phyloP scores from a whole-genome alignment of 805 yeast species.

The Allodekkera sacchari region DNA sequence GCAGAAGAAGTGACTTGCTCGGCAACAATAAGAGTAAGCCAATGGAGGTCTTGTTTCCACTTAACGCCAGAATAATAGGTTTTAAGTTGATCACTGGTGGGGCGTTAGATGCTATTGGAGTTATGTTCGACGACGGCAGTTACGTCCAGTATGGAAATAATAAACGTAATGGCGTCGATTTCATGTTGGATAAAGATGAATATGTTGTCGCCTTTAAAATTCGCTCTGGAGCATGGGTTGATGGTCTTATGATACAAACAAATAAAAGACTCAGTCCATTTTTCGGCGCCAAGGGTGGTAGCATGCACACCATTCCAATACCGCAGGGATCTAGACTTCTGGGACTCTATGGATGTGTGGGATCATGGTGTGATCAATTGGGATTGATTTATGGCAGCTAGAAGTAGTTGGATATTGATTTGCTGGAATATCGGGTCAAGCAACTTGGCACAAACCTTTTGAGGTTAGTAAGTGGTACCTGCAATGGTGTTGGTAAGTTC shows the following conservation, averaged over 20 bases:
- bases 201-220: slow-evolving; percentile 48
- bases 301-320: slow-evolving; percentile 45
- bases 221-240: slow-evolving; percentile 83
- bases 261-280: slow-evolving; percentile 45
- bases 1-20: slow-evolving; percentile 14
- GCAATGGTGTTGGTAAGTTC: slow-evolving; percentile 18
- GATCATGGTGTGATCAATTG: slow-evolving; percentile 65
- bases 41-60: slow-evolving; percentile 9
- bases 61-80: slow-evolving; percentile 26
- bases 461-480: slow-evolving; percentile 16
- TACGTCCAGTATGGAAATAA: slow-evolving; percentile 41
- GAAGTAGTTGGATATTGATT: not conserved
- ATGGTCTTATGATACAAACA: slow-evolving; percentile 72
- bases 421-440: slow-evolving; percentile 2
- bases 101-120: slow-evolving; percentile 76
- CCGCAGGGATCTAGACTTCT: slow-evolving; percentile 56
- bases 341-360: slow-evolving; percentile 66
- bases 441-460: slow-evolving; percentile 13
- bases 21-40: slow-evolving; percentile 17
- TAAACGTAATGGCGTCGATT: slow-evolving; percentile 45
- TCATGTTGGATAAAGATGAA: slow-evolving; percentile 52
- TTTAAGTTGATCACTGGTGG: slow-evolving; percentile 65
- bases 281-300: slow-evolving; percentile 66
- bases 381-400: slow-evolving; percentile 51
- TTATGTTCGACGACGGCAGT: slow-evolving; percentile 28